Evolutionary conservation across 1,284 basidiomycete species (phyloP).

Genomic region (Salmacisia buchloeana): DNA sequence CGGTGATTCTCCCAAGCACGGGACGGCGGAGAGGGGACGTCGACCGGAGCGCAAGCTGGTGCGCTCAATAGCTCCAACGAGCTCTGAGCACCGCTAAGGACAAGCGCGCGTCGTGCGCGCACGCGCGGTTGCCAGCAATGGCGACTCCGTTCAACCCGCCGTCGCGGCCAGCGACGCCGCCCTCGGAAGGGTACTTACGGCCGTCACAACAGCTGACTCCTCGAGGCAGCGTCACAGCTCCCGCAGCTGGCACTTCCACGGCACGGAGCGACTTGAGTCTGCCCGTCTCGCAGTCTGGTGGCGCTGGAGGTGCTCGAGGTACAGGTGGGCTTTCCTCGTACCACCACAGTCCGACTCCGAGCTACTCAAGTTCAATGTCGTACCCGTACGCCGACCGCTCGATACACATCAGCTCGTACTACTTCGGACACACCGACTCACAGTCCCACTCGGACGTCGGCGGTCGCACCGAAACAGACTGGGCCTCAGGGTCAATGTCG

Average conservation of each 20-base stretch:
- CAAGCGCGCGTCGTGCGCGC: no score
- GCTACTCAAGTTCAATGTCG: slow-evolving; percentile 1
- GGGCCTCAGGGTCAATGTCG: background rate
- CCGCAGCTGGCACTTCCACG: background rate
- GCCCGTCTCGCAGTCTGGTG: background rate
- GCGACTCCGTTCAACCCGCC: background rate
- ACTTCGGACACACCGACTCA: slow-evolving; percentile 4
- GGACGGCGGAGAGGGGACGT: no score
- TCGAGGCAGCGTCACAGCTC: background rate
- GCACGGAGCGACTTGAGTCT: background rate
- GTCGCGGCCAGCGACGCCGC: background rate
- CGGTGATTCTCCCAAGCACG: no score
- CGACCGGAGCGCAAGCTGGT: no score
- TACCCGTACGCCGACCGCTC: background rate
- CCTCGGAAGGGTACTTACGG: background rate
- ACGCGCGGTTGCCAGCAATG: no score
- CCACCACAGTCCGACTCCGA: slow-evolving; percentile 4
- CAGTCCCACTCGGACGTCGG: background rate
- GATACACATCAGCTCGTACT: slow-evolving; percentile 7
- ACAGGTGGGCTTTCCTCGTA: background rate
- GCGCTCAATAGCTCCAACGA: no score
- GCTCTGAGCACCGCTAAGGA: no score
- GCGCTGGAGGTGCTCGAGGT: no score
- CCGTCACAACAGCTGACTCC: background rate
- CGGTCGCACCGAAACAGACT: background rate